A percentile compares a stretch with the other conserved stretches of the same genome.
Evolutionary conservation across 306 rosid species (phyloP).

Genomic region (Prunus campanulata): DNA sequence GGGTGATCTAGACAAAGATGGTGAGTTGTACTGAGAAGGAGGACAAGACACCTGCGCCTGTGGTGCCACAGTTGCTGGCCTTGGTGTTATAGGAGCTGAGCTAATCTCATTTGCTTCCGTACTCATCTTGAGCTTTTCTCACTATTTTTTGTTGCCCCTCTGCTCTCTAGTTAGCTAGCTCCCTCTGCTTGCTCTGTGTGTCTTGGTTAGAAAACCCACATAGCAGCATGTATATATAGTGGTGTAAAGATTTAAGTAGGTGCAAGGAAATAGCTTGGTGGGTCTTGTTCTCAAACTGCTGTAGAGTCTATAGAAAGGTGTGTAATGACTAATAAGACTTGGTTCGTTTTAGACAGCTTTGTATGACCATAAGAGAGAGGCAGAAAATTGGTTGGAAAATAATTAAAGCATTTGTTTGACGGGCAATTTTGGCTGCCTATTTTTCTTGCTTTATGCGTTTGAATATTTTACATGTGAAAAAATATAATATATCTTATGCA

Average conservation of each 20-base stretch:
- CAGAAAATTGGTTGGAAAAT: constrained; percentile 16
- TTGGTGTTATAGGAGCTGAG: constrained; percentile 72
- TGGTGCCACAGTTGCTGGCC: constrained; percentile 15
- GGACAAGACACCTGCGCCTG: constrained; percentile 56
- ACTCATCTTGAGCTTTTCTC: constrained; percentile 21
- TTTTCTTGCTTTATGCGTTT: not conserved
- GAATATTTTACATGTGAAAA: not conserved
- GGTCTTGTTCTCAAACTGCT: not conserved
- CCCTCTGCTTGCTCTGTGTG: not conserved
- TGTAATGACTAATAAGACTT: not conserved
- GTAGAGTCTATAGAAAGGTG: not conserved
- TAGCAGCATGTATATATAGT: constrained; percentile 4
- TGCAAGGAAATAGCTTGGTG: not conserved
- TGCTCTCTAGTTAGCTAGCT: not conserved
- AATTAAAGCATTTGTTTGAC: constrained; percentile 19
- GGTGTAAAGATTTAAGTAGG: not conserved
- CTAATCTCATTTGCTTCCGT: constrained; percentile 47
- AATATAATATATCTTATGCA: not conserved
- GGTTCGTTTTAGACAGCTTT: constrained; percentile 25
- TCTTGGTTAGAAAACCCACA: not conserved
- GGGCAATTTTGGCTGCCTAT: constrained; percentile 33
- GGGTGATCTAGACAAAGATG: constrained; percentile 37
- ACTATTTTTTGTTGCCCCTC: not conserved
- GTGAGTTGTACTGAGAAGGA: constrained; percentile 52
- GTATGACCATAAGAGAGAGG: constrained; percentile 18